These are phyloP conservation scores for Phlebiopsis flavidoalba DNA, from an alignment of 768 basidiomycete genomes.

Conservation along the genomic window DNA sequence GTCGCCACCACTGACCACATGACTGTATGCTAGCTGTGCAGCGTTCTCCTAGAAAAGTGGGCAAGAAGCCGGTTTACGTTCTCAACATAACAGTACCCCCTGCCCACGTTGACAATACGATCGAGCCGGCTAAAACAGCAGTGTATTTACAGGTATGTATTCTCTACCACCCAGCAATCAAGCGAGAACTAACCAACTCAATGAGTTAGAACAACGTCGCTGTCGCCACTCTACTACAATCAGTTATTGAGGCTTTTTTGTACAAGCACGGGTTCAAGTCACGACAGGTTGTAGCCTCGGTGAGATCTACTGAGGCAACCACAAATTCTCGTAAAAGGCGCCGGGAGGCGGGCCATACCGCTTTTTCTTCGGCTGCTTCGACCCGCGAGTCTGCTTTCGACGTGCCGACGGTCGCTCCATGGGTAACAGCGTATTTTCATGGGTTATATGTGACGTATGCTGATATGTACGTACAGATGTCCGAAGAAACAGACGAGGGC, in stretches of 20 bases:
- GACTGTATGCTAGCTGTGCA: slow-evolving; percentile 24
- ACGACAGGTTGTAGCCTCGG: not conserved
- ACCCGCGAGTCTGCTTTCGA: not conserved
- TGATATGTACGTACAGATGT: not conserved
- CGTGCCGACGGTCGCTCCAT: not conserved
- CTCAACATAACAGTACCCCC: slow-evolving; percentile 69
- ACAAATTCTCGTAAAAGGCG: not conserved
- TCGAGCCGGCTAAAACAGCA: slow-evolving; percentile 72
- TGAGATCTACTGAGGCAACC: not conserved
- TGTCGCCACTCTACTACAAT: slow-evolving; percentile 51
- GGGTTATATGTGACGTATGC: not conserved
- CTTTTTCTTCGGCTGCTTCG: not conserved
- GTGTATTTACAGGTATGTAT: slow-evolving; percentile 62
- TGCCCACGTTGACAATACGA: slow-evolving; percentile 64
- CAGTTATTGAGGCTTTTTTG: slow-evolving; percentile 59
- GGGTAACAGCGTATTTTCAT: not conserved
- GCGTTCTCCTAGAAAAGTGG: slow-evolving; percentile 73
- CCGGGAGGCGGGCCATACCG: not conserved
- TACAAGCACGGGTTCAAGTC: slow-evolving; percentile 53
- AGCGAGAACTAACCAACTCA: not conserved
- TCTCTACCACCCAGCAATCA: too few relatives aligned
- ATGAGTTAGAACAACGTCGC: slow-evolving; percentile 48
- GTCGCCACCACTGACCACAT: slow-evolving; percentile 19
- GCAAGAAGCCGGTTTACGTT: slow-evolving; percentile 80
- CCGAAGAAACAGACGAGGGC: not conserved